A percentile compares a stretch with the other conserved stretches of the same genome.
These are phyloP conservation scores for Pisolithus orientalis DNA, from an alignment of 768 basidiomycete species.

Conservation along the genomic window DNA sequence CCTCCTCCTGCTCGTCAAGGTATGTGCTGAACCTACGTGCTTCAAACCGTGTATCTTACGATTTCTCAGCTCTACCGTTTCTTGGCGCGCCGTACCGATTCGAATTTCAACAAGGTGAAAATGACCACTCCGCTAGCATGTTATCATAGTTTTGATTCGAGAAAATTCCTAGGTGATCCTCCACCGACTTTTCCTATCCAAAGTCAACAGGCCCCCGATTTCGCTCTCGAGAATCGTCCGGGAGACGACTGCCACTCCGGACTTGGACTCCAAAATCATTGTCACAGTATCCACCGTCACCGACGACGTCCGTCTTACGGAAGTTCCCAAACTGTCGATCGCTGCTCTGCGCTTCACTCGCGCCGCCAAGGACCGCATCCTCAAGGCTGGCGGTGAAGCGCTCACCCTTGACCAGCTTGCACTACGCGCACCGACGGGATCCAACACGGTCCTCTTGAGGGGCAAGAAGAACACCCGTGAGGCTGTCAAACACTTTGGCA, in stretches of 20 bases:
- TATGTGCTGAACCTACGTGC: slow-evolving; percentile 29
- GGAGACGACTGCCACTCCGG: slow-evolving; percentile 63
- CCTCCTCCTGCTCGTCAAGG: slow-evolving; percentile 96
- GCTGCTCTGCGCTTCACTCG: slow-evolving; percentile 95
- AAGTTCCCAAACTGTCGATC: slow-evolving; percentile 85
- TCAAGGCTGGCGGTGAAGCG: slow-evolving; percentile 91
- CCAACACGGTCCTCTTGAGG: slow-evolving; percentile 90
- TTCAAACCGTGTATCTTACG: slow-evolving; percentile 6
- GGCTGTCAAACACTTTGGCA: slow-evolving; percentile 96
- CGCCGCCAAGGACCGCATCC: slow-evolving; percentile 88
- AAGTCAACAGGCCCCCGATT: slow-evolving; percentile 93
- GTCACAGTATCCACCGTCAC: slow-evolving; percentile 91
- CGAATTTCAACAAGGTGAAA: slow-evolving; percentile 87
- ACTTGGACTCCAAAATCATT: slow-evolving; percentile 75
- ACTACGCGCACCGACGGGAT: slow-evolving; percentile 86
- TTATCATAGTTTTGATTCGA: slow-evolving; percentile 14
- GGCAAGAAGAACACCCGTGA: slow-evolving; percentile 92
- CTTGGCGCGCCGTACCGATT: slow-evolving; percentile 94
- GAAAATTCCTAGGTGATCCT: slow-evolving; percentile 65
- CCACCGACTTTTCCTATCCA: slow-evolving; percentile 93
- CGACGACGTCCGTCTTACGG: slow-evolving; percentile 85
- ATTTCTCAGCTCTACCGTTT: slow-evolving; percentile 87
- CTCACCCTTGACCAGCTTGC: slow-evolving; percentile 97
- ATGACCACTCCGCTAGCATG: slow-evolving; percentile 2
- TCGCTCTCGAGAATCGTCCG: slow-evolving; percentile 90